phyloP scores from a whole-genome alignment of 2,329 filamentous ascomycete species.

The Sphaerostilbella broomeana region DNA sequence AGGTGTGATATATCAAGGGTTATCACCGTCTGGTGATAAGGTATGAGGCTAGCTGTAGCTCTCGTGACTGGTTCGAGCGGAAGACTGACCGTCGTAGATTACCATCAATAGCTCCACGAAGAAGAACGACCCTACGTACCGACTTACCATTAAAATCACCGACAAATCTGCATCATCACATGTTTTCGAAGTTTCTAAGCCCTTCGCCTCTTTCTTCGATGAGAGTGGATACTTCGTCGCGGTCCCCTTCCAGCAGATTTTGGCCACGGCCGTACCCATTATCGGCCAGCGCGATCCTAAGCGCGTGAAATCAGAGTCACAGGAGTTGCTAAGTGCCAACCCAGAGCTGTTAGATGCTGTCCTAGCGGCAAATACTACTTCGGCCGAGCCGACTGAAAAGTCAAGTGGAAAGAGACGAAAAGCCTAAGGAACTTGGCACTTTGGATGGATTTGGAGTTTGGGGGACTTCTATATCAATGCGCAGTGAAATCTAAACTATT shows the following conservation, averaged over 20 bases:
- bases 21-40: conserved; percentile 57
- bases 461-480: too few relatives aligned
- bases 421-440: conserved; percentile 22
- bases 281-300: conserved; percentile 62
- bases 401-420: conserved; percentile 43
- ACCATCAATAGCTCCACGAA: conserved; percentile 64
- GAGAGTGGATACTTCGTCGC: conserved; percentile 63
- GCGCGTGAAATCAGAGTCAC: conserved; percentile 36
- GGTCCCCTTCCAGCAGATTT: conserved; percentile 69
- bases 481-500: too few relatives aligned
- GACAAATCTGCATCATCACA: conserved; percentile 32
- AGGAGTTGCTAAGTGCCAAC: conserved; percentile 33
- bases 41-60: conserved; percentile 37
- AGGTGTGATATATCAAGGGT: conserved; percentile 73
- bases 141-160: conserved; percentile 58
- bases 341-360: conserved; percentile 45
- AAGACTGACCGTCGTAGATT: too few relatives aligned
- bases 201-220: conserved; percentile 75
- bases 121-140: conserved; percentile 78
- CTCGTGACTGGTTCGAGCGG: too few relatives aligned
- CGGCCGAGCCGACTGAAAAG: conserved; percentile 30
- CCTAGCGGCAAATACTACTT: conserved; percentile 29
- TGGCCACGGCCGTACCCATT: conserved; percentile 60
- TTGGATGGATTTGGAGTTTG: conserved; percentile 1
- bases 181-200: conserved; percentile 49